Conservation (phyloP, 2,329 filamentous ascomycete species). For the Dactylellina parvicollis region DNA sequence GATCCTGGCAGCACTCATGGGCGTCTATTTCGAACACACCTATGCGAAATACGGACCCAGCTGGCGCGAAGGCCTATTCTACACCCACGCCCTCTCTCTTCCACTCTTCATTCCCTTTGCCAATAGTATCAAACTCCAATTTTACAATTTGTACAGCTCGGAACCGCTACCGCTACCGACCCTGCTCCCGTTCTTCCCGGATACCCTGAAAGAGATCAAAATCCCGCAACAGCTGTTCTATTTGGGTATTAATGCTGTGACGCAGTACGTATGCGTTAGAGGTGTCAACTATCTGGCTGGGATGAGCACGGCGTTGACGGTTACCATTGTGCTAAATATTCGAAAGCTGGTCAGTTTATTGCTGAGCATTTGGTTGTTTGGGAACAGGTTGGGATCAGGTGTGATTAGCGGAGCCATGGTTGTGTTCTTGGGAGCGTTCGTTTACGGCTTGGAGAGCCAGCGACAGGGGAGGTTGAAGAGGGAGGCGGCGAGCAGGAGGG, state of each 20-base stretch:
- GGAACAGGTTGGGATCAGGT: slow-evolving; percentile 78
- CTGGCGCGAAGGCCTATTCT: slow-evolving; percentile 97
- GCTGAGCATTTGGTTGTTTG: slow-evolving; percentile 92
- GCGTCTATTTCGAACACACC: slow-evolving; percentile 90
- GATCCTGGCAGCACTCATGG: slow-evolving; percentile 90
- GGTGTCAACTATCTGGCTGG: slow-evolving; percentile 95
- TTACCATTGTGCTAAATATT: slow-evolving; percentile 95
- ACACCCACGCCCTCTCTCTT: slow-evolving; percentile 80
- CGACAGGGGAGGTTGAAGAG: slow-evolving; percentile 54
- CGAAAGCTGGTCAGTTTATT: slow-evolving; percentile 91
- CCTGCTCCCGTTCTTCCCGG: slow-evolving; percentile 57
- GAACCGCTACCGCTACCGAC: slow-evolving; percentile 65
- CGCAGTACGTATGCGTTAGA: slow-evolving; percentile 93
- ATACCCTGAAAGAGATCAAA: slow-evolving; percentile 59
- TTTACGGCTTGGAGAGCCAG: slow-evolving; percentile 80
- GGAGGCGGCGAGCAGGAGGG: slow-evolving; percentile 30
- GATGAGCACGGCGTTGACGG: slow-evolving; percentile 87
- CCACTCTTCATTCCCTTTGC: slow-evolving; percentile 79
- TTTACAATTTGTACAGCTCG: slow-evolving; percentile 71
- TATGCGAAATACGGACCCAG: slow-evolving; percentile 84
- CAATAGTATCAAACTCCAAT: slow-evolving; percentile 73
- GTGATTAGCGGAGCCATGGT: slow-evolving; percentile 83
- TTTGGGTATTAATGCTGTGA: slow-evolving; percentile 80
- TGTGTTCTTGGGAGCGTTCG: slow-evolving; percentile 88
- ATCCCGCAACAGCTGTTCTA: slow-evolving; percentile 77